These are phyloP conservation scores for Eutypella sp. DNA, from an alignment of 2,329 filamentous ascomycete genomes.

Conservation along the genomic window DNA sequence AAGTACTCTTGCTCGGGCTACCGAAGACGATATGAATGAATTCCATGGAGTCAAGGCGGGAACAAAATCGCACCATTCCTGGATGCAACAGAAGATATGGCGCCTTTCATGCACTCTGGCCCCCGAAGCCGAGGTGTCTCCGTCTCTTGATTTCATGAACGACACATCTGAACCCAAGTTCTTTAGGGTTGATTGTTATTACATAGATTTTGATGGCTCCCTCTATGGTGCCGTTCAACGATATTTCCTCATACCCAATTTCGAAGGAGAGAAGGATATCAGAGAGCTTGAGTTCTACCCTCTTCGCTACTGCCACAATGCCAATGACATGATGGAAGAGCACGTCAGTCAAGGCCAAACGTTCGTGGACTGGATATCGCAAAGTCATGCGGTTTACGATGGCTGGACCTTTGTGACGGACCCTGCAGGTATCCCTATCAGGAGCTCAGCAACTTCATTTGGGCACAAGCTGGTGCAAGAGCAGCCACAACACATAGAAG, in stretches of 20 bases:
- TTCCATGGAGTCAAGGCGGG: neutral
- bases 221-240: neutral
- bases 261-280: neutral
- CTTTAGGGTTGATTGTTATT: neutral
- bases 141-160: neutral
- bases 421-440: neutral
- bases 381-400: neutral
- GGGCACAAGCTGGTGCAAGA: neutral
- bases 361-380: neutral
- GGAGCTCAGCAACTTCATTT: neutral
- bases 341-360: neutral
- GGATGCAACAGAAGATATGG: neutral
- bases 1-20: neutral
- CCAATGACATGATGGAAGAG: neutral
- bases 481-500: neutral
- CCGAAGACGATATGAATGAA: neutral
- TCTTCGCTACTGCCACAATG: neutral
- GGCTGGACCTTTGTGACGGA: neutral
- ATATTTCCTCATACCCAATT: neutral
- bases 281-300: neutral
- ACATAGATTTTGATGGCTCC: neutral
- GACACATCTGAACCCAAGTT: neutral
- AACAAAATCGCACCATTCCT: neutral
- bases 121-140: neutral
- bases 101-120: neutral